Percentiles rank a stretch among this genome's conserved stretches.
Conservation (phyloP, 2,329 filamentous ascomycete genomes). For the Thielaviopsis musarum region DNA sequence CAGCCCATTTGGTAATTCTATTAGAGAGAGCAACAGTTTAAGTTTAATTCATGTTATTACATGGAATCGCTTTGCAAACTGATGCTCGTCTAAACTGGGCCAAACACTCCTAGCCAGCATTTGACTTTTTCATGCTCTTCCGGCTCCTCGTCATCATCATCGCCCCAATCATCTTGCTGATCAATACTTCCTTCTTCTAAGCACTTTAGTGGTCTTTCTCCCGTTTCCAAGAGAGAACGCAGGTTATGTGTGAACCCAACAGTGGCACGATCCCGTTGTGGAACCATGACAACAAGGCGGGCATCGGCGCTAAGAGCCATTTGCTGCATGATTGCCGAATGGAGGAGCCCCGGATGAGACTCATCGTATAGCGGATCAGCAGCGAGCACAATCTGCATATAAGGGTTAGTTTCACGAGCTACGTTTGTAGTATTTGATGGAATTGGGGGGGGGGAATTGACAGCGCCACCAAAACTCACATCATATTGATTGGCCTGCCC, state of each 20-base stretch:
- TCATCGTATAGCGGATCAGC: constrained; percentile 82
- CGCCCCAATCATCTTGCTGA: constrained; percentile 60
- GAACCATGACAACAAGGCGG: constrained; percentile 64
- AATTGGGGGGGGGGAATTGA: not conserved
- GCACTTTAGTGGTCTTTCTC: constrained; percentile 27
- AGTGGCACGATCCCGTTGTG: constrained; percentile 54
- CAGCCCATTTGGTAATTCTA: not conserved
- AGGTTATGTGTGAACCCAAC: constrained; percentile 46
- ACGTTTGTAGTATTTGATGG: not conserved
- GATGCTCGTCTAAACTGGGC: not conserved
- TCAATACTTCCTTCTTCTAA: constrained; percentile 44
- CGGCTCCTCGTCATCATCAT: constrained; percentile 22
- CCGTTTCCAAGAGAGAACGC: constrained; percentile 39
- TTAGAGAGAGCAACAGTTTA: not conserved
- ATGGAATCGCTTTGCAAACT: not conserved
- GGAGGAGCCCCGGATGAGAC: constrained; percentile 60
- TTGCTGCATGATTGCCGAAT: constrained; percentile 51
- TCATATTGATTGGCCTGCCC: constrained; percentile 32
- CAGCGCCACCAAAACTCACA: constrained; percentile 17
- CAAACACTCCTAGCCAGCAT: constrained; percentile 55
- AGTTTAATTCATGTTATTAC: not conserved
- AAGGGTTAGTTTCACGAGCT: not conserved
- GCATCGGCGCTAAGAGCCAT: constrained; percentile 39
- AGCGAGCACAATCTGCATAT: constrained; percentile 50
- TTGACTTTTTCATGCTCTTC: constrained; percentile 25